phyloP scores from a whole-genome alignment of 2,329 filamentous ascomycete species.

The Nannizziopsis barbatae region DNA sequence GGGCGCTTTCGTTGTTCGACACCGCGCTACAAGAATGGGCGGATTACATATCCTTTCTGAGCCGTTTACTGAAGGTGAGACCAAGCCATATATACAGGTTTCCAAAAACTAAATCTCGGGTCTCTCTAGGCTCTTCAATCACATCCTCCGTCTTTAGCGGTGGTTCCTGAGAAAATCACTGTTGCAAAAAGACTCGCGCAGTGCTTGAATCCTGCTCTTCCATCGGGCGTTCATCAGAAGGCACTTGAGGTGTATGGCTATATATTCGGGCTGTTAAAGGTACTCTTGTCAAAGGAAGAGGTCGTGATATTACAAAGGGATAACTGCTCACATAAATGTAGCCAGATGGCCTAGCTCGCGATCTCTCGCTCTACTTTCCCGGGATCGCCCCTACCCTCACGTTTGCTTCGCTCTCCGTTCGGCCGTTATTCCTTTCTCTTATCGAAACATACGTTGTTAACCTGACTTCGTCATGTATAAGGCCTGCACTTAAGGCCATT shows the following conservation, averaged over 20 bases:
- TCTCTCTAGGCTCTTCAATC: slow-evolving; percentile 65
- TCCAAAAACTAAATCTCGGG: slow-evolving; percentile 4
- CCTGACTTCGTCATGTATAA: slow-evolving; percentile 58
- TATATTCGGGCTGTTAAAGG: slow-evolving; percentile 76
- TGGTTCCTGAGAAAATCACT: slow-evolving; percentile 68
- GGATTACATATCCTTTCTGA: slow-evolving; percentile 96
- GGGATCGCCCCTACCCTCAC: slow-evolving; percentile 81
- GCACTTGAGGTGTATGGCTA: slow-evolving; percentile 86
- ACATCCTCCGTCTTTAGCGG: slow-evolving; percentile 57
- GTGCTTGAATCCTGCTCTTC: slow-evolving; percentile 84
- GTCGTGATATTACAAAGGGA: not conserved
- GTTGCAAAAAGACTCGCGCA: slow-evolving; percentile 88
- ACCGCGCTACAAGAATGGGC: slow-evolving; percentile 95
- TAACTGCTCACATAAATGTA: slow-evolving; percentile 20
- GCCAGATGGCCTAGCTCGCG: slow-evolving; percentile 62
- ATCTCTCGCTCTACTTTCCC: slow-evolving; percentile 79
- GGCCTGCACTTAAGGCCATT: slow-evolving; percentile 81
- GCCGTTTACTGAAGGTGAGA: slow-evolving; percentile 70
- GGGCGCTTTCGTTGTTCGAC: slow-evolving; percentile 80
- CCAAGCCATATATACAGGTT: not conserved
- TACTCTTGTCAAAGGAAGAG: slow-evolving; percentile 24
- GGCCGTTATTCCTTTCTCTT: slow-evolving; percentile 72
- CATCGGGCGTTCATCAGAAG: slow-evolving; percentile 96
- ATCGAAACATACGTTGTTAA: slow-evolving; percentile 69
- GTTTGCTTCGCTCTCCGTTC: slow-evolving; percentile 85